phyloP scores from a whole-genome alignment of 306 rosid genomes.

The Senna tora region DNA sequence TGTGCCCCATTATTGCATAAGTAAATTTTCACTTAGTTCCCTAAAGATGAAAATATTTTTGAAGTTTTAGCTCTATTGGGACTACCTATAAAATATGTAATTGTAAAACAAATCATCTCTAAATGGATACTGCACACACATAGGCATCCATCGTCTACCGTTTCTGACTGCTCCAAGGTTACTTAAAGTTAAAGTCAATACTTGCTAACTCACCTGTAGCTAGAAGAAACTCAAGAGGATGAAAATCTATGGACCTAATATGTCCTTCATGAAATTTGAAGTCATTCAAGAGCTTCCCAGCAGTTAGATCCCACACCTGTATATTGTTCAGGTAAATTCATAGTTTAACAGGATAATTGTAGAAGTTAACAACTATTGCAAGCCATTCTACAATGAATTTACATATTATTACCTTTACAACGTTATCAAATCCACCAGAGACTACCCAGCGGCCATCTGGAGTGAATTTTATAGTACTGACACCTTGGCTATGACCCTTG shows the following conservation, averaged over 20 bases:
- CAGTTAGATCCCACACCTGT: slow-evolving; percentile 97
- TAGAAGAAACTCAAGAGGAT: slow-evolving; percentile 94
- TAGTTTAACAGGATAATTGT: slow-evolving; percentile 16
- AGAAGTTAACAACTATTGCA: slow-evolving; percentile 28
- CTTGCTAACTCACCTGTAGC: slow-evolving; percentile 74
- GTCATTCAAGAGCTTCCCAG: slow-evolving; percentile 93
- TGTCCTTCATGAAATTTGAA: slow-evolving; percentile 90
- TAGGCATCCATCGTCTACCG: background rate
- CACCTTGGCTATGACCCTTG: slow-evolving; percentile 90
- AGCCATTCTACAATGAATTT: slow-evolving; percentile 22
- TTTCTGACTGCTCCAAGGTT: slow-evolving; percentile 17
- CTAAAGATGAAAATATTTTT: background rate
- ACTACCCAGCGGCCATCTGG: slow-evolving; percentile 99
- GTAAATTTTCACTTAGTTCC: background rate
- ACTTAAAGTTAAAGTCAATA: slow-evolving; percentile 56
- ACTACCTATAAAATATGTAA: background rate
- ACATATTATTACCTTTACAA: slow-evolving; percentile 72
- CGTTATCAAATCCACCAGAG: slow-evolving; percentile 93
- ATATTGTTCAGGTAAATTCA: slow-evolving; percentile 24
- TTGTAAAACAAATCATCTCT: background rate
- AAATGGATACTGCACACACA: background rate
- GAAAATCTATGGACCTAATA: slow-evolving; percentile 82
- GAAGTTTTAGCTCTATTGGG: background rate
- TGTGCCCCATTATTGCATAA: no score
- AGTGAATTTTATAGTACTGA: slow-evolving; percentile 84